Evolutionary conservation across 768 basidiomycete genomes (phyloP).

Genomic region (Suillus tomentosus): DNA sequence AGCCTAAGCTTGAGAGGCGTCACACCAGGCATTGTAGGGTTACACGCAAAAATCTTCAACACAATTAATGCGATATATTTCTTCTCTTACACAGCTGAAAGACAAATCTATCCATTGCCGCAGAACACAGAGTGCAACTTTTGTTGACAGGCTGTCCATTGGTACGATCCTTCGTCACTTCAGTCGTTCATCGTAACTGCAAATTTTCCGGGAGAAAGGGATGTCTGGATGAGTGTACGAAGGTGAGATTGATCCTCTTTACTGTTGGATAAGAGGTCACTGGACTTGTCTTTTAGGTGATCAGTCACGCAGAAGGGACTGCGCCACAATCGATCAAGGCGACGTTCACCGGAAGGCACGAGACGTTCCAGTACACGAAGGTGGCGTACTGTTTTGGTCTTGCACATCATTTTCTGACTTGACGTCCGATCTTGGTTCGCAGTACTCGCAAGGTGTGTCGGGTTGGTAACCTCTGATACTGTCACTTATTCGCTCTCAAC

Average conservation of each 20-base stretch:
- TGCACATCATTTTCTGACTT: not conserved
- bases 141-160: slow-evolving; percentile 44
- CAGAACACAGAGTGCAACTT: slow-evolving; percentile 27
- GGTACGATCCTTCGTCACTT: slow-evolving; percentile 46
- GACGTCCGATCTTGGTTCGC: not conserved
- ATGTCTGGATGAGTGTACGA: too few relatives aligned
- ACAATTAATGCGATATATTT: too few relatives aligned
- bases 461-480: not conserved
- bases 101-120: too few relatives aligned
- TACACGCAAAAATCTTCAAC: too few relatives aligned
- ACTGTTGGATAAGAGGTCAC: too few relatives aligned
- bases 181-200: slow-evolving; percentile 65
- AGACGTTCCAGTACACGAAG: slow-evolving; percentile 68
- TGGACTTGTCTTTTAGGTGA: too few relatives aligned
- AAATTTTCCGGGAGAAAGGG: too few relatives aligned
- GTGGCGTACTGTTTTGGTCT: slow-evolving; percentile 28
- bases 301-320: too few relatives aligned
- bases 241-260: too few relatives aligned
- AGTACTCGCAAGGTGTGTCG: slow-evolving; percentile 56
- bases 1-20: too few relatives aligned
- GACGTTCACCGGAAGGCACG: slow-evolving; percentile 59
- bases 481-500: not conserved
- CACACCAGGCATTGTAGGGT: too few relatives aligned
- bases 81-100: too few relatives aligned
- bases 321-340: slow-evolving; percentile 61